A percentile compares a stretch with the other conserved stretches of the same genome.
Evolutionary conservation across 1,139 yeast genomes (phyloP).

Genomic region (Hansenula lynferdii): DNA sequence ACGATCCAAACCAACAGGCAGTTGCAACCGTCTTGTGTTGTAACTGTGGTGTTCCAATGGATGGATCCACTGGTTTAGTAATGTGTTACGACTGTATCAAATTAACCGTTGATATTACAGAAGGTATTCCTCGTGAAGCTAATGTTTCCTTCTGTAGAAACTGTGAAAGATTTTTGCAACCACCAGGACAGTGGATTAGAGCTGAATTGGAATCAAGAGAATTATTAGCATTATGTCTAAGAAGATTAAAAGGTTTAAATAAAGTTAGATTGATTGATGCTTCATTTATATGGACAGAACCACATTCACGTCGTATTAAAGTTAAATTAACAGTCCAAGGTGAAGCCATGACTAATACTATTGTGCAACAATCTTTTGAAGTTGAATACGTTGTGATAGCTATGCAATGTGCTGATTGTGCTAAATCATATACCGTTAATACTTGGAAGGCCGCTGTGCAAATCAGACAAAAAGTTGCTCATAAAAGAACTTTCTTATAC

Average conservation of each 20-base stretch:
- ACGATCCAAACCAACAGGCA: slow-evolving; percentile 26
- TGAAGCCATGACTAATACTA: slow-evolving; percentile 89
- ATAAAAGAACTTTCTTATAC: slow-evolving; percentile 91
- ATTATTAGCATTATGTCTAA: slow-evolving; percentile 81
- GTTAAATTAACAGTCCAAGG: slow-evolving; percentile 94
- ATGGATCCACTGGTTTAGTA: slow-evolving; percentile 88
- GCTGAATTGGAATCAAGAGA: slow-evolving; percentile 93
- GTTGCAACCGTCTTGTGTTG: slow-evolving; percentile 92
- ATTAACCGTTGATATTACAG: slow-evolving; percentile 89
- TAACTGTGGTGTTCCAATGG: slow-evolving; percentile 98
- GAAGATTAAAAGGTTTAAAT: slow-evolving; percentile 82
- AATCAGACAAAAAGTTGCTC: slow-evolving; percentile 95
- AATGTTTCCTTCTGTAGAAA: slow-evolving; percentile 91
- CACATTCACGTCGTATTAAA: slow-evolving; percentile 93
- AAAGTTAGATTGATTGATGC: slow-evolving; percentile 93
- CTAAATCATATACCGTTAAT: slow-evolving; percentile 89
- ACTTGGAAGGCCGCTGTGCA: slow-evolving; percentile 99
- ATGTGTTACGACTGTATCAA: slow-evolving; percentile 98
- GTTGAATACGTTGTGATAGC: slow-evolving; percentile 93
- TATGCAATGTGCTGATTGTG: slow-evolving; percentile 99
- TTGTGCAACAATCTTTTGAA: slow-evolving; percentile 92
- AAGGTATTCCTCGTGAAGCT: slow-evolving; percentile 94
- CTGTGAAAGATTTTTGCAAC: slow-evolving; percentile 94
- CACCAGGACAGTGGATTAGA: slow-evolving; percentile 90
- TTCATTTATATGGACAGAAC: slow-evolving; percentile 97